A percentile compares a stretch with the other conserved stretches of the same genome.
These are phyloP conservation scores for Cavenderia fasciculata DNA, from an alignment of 78 protist species.

Conservation along the genomic window DNA sequence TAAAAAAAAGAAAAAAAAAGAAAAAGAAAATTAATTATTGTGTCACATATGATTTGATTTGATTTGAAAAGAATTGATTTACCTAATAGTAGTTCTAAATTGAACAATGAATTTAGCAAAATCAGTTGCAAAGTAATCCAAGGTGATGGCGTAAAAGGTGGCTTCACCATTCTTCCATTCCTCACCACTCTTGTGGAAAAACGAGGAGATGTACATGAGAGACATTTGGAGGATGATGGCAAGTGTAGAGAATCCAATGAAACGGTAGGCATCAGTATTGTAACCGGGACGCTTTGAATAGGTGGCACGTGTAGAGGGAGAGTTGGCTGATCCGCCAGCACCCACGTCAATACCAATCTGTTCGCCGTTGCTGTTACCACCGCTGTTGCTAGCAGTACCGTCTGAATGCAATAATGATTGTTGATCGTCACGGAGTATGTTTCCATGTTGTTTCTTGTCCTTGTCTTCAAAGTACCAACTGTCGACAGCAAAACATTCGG, in stretches of 20 bases:
- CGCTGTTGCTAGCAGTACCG: not conserved
- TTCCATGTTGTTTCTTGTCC: not conserved
- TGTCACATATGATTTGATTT: not conserved
- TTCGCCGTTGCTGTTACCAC: not conserved
- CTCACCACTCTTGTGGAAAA: constrained; percentile 54
- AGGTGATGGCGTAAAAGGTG: constrained; percentile 38
- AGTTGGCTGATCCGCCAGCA: not conserved
- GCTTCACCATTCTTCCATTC: constrained; percentile 75
- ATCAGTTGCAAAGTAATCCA: constrained; percentile 42
- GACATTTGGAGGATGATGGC: constrained; percentile 41
- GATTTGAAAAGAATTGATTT: not conserved
- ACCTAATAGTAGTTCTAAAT: constrained; percentile 10
- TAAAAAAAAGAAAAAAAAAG: not conserved
- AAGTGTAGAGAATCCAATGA: constrained; percentile 34
- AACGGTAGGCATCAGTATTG: constrained; percentile 25
- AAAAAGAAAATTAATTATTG: too few species aligned
- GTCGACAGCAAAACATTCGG: constrained; percentile 11
- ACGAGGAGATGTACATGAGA: constrained; percentile 43
- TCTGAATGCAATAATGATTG: not conserved
- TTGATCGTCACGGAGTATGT: constrained; percentile 30
- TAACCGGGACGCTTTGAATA: not conserved
- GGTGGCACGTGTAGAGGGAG: too few species aligned
- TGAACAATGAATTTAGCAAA: constrained; percentile 19
- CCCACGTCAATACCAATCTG: not conserved
- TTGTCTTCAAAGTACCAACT: not conserved